Base-by-base conservation (phyloP, 2,329 filamentous ascomycete genomes). In the Ampelomyces quisqualis region DNA sequence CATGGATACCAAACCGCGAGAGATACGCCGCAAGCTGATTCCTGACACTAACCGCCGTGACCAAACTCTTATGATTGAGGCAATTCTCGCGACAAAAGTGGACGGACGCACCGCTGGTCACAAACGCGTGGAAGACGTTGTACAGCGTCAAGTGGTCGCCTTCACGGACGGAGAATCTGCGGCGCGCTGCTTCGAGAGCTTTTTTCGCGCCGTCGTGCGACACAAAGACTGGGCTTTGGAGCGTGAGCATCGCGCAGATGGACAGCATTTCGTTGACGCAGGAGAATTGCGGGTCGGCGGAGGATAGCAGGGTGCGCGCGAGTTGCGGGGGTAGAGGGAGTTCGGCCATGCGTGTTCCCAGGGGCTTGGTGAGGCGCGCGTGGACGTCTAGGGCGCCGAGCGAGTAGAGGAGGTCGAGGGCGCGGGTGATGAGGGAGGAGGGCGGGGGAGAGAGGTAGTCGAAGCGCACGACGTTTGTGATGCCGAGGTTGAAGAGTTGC, bases 311-410 rank as follows among this genome's bases (percentile, higher is more conserved):
- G 0, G 86, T 88, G 70, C 91, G 94, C 5, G 86, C 88, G 79
- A 96, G 93, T 89, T 96, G 96, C 0, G 93, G 93, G 55, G 95
- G 89, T 6, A 97, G 81, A 0, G 90, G 86, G 29, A 98, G 75
- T 65, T 97, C 91, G 0, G 93, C 91, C 90, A 97, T 96, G 29
- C 88, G 80, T 45, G 81, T 76, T 1, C 93, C 93, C n/a, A 96
- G 74, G 0, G 93, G 90, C 53, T 81, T 84, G 2, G 91, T 96
- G 19, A 98, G 79, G 62, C 91, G 94, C 10, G 90, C 90, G 61
- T 95, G 91, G 37, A 86, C 82, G 58, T 97, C 90, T 9, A 98
- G 72, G 0, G 90, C 90, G 5, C 90, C 90, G 5, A 97, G 73
- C 0, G 88, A 87, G 66, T 85, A 95, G 3, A 98, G 78, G 3